Evolutionary conservation across 352 stramenopile species (phyloP), one percentile per base, ranked within the genome.

Genomic region (Globisporangium parvum): DNA sequence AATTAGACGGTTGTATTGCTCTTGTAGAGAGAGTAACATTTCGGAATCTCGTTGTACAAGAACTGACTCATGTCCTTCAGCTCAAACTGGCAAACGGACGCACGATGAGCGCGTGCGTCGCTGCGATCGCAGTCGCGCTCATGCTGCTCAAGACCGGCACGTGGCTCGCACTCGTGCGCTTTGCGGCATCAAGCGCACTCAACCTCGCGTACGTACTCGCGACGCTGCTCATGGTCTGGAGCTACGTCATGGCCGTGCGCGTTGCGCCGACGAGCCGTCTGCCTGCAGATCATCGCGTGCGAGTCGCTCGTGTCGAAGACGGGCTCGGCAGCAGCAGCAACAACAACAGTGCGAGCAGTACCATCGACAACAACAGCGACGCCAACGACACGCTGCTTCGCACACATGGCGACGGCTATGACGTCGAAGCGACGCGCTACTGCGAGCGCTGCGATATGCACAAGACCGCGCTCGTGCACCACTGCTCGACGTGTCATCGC

Each of bases 191-290:
- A 3, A 0, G 53, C 1, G 12, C 47, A 0, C 51, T 73, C 35
- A 88, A 82, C 49, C 44, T 46, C 0, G 41, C 81, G 35, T 91
- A 82, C 63, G 48, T 67, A 18, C 24, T 62, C 15, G 23, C 63
- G 20, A 77, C 72, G 14, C 10, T 67, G 37, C 65, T 91, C 33
- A 93, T 92, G 84, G 52, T 91, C 51, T 91, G 83, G 79, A 89
- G 77, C 65, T 93, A 92, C 66, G 59, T 44, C 28, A 66, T 73
- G n/a, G 64, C 78, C 18, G 75, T 85, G 61, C 28, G 45, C 31
- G 65, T 69, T 35, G 48, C 60, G 14, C 66, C 75, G 2, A 59
- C 53, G 9, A 24, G 52, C 21, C 37, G 50, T 23, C 56, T 70
- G 35, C 31, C 51, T 6, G n/a, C 49, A 39, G 65, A 67, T 51